phyloP scores from a whole-genome alignment of 768 basidiomycete species.

The Austroboletus festivus region DNA sequence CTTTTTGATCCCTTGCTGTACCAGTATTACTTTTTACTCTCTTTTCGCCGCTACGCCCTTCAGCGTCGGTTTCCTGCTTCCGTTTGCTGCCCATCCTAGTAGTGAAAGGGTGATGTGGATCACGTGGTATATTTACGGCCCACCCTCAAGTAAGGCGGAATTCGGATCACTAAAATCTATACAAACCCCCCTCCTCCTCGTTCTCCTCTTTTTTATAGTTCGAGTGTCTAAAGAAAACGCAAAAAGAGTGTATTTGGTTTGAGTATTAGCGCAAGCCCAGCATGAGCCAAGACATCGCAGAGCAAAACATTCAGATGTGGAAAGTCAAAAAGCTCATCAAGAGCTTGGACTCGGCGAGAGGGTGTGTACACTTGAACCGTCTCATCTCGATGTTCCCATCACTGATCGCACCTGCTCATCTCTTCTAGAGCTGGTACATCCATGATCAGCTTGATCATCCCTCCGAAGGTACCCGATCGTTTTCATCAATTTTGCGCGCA shows the following conservation, averaged over 20 bases:
- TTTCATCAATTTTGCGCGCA: slow-evolving; percentile 4
- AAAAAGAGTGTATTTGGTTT: slow-evolving; percentile 10
- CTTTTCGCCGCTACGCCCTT: slow-evolving; percentile 8
- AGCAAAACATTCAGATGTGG: slow-evolving; percentile 98
- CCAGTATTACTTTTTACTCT: slow-evolving; percentile 12
- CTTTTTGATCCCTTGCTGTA: slow-evolving; percentile 2
- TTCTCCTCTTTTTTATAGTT: slow-evolving; percentile 27
- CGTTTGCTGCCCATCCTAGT: slow-evolving; percentile 17
- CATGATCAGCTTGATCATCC: slow-evolving; percentile 98
- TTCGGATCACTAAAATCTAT: slow-evolving; percentile 7
- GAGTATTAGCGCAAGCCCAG: slow-evolving; percentile 37
- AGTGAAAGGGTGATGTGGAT: background rate
- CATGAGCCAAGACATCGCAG: slow-evolving; percentile 83
- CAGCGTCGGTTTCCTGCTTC: slow-evolving; percentile 15
- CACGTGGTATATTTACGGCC: slow-evolving; percentile 17
- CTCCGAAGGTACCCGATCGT: slow-evolving; percentile 68
- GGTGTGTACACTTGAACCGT: slow-evolving; percentile 21
- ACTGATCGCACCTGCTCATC: slow-evolving; percentile 22
- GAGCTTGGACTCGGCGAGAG: slow-evolving; percentile 84
- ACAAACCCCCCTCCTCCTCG: slow-evolving; percentile 5
- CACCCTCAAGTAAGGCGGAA: slow-evolving; percentile 24
- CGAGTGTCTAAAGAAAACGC: slow-evolving; percentile 3
- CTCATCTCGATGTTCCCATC: background rate
- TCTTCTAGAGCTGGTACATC: slow-evolving; percentile 84
- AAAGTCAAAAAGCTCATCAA: slow-evolving; percentile 99